Conservation (phyloP, 495 filamentous ascomycete genomes). For the Daldinia vernicosa region DNA sequence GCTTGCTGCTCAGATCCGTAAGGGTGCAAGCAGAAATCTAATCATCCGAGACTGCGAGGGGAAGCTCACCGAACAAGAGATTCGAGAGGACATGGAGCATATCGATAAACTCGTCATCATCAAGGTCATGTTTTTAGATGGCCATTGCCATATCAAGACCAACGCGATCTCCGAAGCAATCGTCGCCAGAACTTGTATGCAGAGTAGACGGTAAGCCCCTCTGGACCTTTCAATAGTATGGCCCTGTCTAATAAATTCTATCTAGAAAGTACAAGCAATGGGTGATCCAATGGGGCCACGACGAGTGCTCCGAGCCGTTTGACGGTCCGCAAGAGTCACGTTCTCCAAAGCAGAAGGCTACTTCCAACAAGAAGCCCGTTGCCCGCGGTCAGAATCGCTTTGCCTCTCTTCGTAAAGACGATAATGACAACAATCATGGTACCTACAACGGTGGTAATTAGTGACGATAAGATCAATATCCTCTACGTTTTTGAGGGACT, state of each 20-base stretch:
- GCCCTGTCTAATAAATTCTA: constrained; percentile 6
- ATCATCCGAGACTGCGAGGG: constrained; percentile 66
- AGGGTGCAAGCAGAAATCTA: constrained; percentile 83
- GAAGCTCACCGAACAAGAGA: constrained; percentile 67
- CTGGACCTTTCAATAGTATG: background rate
- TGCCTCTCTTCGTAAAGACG: background rate
- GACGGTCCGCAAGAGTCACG: background rate
- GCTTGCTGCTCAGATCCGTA: constrained; percentile 68
- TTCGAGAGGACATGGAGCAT: constrained; percentile 81
- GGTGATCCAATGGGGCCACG: constrained; percentile 74
- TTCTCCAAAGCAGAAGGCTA: background rate
- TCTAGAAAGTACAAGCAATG: constrained; percentile 72
- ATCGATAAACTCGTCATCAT: constrained; percentile 82
- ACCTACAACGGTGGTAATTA: background rate
- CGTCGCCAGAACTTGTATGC: constrained; percentile 80
- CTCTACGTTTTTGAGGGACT: background rate
- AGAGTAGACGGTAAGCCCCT: constrained; percentile 66
- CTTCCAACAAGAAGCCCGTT: background rate
- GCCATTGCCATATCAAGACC: constrained; percentile 70
- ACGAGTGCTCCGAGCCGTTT: constrained; percentile 65
- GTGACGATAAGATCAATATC: background rate
- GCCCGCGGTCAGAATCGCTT: background rate
- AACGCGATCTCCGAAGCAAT: constrained; percentile 83
- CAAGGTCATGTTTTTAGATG: constrained; percentile 65
- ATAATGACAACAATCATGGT: background rate